Evolutionary conservation across 2,329 filamentous ascomycete genomes (phyloP).

Genomic region (Chrysosporium keratinophilum): DNA sequence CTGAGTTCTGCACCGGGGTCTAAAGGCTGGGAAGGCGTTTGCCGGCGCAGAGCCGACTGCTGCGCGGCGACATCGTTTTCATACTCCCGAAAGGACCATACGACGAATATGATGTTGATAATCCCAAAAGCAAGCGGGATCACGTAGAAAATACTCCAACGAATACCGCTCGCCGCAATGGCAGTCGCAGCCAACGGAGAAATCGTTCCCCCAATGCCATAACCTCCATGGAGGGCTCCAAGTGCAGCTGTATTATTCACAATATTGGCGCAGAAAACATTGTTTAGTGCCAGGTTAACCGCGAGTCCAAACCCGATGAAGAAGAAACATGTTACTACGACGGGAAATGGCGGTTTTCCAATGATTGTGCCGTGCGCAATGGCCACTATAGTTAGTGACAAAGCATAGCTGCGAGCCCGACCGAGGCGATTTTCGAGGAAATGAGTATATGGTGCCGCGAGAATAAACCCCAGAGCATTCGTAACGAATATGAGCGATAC

Average conservation of each 20-base stretch:
- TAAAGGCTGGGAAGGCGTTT: constrained; percentile 26
- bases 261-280: constrained; percentile 47
- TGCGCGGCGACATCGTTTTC: constrained; percentile 48
- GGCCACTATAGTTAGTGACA: constrained; percentile 48
- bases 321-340: constrained; percentile 59
- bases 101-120: constrained; percentile 47
- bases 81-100: constrained; percentile 61
- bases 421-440: constrained; percentile 53
- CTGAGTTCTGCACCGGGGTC: constrained; percentile 27
- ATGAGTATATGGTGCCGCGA: constrained; percentile 60
- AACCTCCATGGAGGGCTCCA: constrained; percentile 28
- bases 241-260: constrained; percentile 43
- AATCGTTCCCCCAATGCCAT: constrained; percentile 51
- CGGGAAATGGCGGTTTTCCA: constrained; percentile 58
- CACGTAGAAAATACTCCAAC: constrained; percentile 65
- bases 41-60: constrained; percentile 29
- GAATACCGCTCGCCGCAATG: constrained; percentile 50
- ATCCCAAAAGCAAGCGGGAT: constrained; percentile 51
- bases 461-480: constrained; percentile 66
- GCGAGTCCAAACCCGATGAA: constrained; percentile 49
- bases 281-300: constrained; percentile 45
- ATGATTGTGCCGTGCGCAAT: constrained; percentile 56
- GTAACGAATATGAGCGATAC: constrained; percentile 75
- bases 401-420: constrained; percentile 52
- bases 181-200: constrained; percentile 66